These are phyloP conservation scores for Echria macrotheca DNA, from an alignment of 495 filamentous ascomycete genomes.

Conservation along the genomic window DNA sequence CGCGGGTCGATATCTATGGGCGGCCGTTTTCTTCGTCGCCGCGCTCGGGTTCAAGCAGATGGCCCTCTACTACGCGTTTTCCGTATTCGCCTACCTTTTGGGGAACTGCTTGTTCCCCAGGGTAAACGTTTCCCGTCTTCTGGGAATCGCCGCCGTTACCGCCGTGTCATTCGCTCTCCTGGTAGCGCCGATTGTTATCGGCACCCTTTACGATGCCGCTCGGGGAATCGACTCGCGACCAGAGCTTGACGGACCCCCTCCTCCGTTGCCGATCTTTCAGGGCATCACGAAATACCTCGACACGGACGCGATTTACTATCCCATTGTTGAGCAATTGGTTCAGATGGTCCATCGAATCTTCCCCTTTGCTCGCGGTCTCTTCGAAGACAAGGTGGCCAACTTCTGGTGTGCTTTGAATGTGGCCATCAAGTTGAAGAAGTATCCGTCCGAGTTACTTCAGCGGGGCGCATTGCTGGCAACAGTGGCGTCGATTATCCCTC, in stretches of 20 bases:
- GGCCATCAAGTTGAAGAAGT: constrained; percentile 74
- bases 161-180: constrained; percentile 67
- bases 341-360: constrained; percentile 88
- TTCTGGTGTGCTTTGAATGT: constrained; percentile 93
- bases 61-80: constrained; percentile 93
- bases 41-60: constrained; percentile 97
- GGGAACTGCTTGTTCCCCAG: constrained; percentile 76
- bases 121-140: constrained; percentile 60
- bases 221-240: constrained; percentile 46
- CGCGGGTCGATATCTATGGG: constrained; percentile 79
- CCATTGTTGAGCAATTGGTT: constrained; percentile 63
- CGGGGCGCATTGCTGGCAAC: constrained; percentile 73
- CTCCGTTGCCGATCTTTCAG: constrained; percentile 53
- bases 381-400: constrained; percentile 98
- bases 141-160: constrained; percentile 70
- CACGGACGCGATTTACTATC: constrained; percentile 61
- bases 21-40: constrained; percentile 87
- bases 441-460: constrained; percentile 62
- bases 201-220: constrained; percentile 54
- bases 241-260: constrained; percentile 43
- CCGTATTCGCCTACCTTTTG: constrained; percentile 85
- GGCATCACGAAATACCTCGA: constrained; percentile 55
- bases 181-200: constrained; percentile 65
- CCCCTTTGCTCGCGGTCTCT: constrained; percentile 87
- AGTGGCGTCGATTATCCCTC: constrained; percentile 65